Conservation (phyloP, 2,329 filamentous ascomycete species). For the Colletotrichum filicis region DNA sequence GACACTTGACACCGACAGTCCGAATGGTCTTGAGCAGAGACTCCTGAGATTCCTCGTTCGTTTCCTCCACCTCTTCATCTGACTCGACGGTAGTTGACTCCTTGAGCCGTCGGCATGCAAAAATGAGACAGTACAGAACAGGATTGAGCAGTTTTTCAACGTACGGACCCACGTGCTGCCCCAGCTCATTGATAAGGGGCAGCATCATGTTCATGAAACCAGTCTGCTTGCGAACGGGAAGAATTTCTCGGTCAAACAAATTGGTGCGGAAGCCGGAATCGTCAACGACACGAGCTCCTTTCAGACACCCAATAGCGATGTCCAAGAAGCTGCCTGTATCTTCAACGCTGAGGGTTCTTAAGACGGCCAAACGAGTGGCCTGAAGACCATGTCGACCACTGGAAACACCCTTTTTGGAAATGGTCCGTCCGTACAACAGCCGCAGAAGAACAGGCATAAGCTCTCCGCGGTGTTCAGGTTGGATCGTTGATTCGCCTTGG, state of each 20-base stretch:
- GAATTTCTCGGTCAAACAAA: constrained; percentile 66
- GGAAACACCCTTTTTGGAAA: constrained; percentile 80
- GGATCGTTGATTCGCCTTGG: constrained; percentile 78
- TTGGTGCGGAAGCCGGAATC: constrained; percentile 60
- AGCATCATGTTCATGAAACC: constrained; percentile 94
- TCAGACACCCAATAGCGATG: constrained; percentile 81
- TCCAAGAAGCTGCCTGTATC: constrained; percentile 86
- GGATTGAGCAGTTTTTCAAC: constrained; percentile 77
- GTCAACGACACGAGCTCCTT: constrained; percentile 67
- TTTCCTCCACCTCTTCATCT: constrained; percentile 51
- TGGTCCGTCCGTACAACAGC: constrained; percentile 88
- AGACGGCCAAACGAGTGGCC: constrained; percentile 81
- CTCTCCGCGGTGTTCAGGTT: constrained; percentile 75
- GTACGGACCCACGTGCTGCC: constrained; percentile 76
- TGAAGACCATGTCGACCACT: constrained; percentile 85
- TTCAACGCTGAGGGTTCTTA: constrained; percentile 79
- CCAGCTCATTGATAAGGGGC: constrained; percentile 86
- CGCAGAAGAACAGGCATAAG: constrained; percentile 89
- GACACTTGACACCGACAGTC: constrained; percentile 82
- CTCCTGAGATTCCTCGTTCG: constrained; percentile 55
- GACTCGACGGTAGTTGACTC: constrained; percentile 47
- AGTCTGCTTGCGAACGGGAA: constrained; percentile 82
- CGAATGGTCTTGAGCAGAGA: constrained; percentile 75
- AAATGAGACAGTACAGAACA: constrained; percentile 83
- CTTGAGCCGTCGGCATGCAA: constrained; percentile 70